phyloP scores from a whole-genome alignment of 257 asterid species.

The Capsicum chinense region DNA sequence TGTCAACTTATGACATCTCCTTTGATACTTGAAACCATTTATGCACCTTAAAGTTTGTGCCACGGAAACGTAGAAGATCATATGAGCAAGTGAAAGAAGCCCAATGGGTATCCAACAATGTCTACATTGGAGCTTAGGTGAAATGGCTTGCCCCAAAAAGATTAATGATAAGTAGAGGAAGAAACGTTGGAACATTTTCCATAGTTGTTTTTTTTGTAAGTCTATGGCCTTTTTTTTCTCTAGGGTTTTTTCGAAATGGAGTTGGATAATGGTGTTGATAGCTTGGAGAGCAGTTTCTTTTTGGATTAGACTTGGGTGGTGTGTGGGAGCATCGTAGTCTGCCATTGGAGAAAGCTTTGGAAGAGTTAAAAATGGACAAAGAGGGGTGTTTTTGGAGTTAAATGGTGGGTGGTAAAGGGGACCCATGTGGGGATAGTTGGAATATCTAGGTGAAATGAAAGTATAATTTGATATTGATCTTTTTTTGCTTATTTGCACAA shows the following conservation, averaged over 20 bases:
- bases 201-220: conserved; percentile 82
- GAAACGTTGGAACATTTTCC: conserved; percentile 85
- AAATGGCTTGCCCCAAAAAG: conserved; percentile 59
- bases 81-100: conserved; percentile 74
- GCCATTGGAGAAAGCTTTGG: conserved; percentile 52
- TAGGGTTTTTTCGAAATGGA: conserved; percentile 94
- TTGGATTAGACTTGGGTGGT: conserved; percentile 49
- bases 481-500: not conserved
- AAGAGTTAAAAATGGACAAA: not conserved
- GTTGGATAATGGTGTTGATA: conserved; percentile 89
- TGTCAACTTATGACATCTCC: conserved; percentile 93
- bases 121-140: conserved; percentile 72
- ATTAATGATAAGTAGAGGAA: conserved; percentile 73
- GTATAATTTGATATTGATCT: not conserved
- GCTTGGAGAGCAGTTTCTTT: conserved; percentile 89
- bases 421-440: not conserved
- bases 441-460: not conserved
- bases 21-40: conserved; percentile 93
- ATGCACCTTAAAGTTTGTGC: conserved; percentile 93
- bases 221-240: conserved; percentile 87
- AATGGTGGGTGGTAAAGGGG: not conserved
- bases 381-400: not conserved
- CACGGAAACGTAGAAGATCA: conserved; percentile 84
- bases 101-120: conserved; percentile 97
- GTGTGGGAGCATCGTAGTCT: conserved; percentile 58